Base-by-base conservation (phyloP, 371 early-diverging fungal species). In the Actinomortierella wolfii region DNA sequence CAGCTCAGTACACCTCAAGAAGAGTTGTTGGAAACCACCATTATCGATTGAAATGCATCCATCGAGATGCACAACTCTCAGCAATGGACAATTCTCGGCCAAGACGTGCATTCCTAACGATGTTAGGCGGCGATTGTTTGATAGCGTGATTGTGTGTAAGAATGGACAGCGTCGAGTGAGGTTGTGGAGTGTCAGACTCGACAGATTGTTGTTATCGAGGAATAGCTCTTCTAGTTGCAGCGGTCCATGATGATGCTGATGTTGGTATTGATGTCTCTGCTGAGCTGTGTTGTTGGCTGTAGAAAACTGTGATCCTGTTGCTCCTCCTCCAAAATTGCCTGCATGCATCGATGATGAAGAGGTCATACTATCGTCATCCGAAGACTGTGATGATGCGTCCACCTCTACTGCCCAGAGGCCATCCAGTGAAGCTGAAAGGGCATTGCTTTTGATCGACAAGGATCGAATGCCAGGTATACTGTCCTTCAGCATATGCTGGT, bases 31-130 rank as follows among this genome's bases (percentile, higher is more conserved):
- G 28, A 51, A 51, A 28, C 51, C 51, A 11, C 51, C n/a, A 8
- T 51, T 28, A n/a, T 25, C n/a, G 51, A 51, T 51, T 7, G 51
- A 51, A n/a, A n/a, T 51, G 28, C 51, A 51, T 11, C 51, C 28
- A n/a, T 51, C 51, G 17, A 51, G n/a, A 25, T 51, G 24, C 28
- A 51, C 18, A 24, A 26, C 28, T 13, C n/a, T 28, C 11, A 51
- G 51, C 18, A n/a, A 28, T n/a, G 51, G 51, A 51, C 51, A 51
- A 18, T 51, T 24, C 14, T 24, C n/a, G 28, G 25, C 51, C 29
- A 51, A 25, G 3, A 28, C 51, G n/a, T 51, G 28, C 15, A 51
- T 24, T 3, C 51, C 6, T 8, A 26, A n/a, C 3, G 28, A 51
- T 3, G 51, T 51, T 28, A 51, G 18, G 6, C 29, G 51, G 14